phyloP scores from a whole-genome alignment of 768 basidiomycete genomes.

The Boletus rubroflammeus region DNA sequence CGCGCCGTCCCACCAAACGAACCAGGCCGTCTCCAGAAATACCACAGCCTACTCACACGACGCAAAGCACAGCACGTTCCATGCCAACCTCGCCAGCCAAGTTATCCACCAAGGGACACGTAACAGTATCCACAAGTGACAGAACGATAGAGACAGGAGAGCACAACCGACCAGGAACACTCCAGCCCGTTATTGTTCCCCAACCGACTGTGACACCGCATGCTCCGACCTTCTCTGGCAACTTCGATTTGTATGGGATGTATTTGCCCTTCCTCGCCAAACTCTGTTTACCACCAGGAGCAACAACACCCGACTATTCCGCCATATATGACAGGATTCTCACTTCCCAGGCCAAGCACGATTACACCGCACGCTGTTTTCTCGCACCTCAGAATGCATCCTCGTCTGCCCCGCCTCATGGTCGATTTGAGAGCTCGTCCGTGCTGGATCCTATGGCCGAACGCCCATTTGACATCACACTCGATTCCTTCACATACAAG shows the following conservation, averaged over 20 bases:
- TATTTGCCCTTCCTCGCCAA: constrained; percentile 35
- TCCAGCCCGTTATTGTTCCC: constrained; percentile 5
- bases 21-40: constrained; percentile 7
- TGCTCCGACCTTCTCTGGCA: constrained; percentile 28
- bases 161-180: background rate
- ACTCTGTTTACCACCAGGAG: constrained; percentile 30
- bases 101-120: constrained; percentile 2
- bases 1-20: constrained; percentile 20
- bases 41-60: constrained; percentile 7
- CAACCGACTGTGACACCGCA: constrained; percentile 6
- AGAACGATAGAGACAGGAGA: background rate
- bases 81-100: constrained; percentile 9
- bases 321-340: constrained; percentile 36
- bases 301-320: constrained; percentile 25
- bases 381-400: constrained; percentile 14
- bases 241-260: constrained; percentile 41
- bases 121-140: background rate
- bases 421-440: constrained; percentile 24
- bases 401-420: constrained; percentile 14
- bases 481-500: constrained; percentile 25
- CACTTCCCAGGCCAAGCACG: constrained; percentile 36
- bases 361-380: constrained; percentile 34
- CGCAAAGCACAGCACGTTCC: constrained; percentile 3
- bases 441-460: constrained; percentile 36
- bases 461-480: constrained; percentile 32